Base-by-base conservation (phyloP, 2,329 filamentous ascomycete genomes). In the Paramyrothecium roridum region DNA sequence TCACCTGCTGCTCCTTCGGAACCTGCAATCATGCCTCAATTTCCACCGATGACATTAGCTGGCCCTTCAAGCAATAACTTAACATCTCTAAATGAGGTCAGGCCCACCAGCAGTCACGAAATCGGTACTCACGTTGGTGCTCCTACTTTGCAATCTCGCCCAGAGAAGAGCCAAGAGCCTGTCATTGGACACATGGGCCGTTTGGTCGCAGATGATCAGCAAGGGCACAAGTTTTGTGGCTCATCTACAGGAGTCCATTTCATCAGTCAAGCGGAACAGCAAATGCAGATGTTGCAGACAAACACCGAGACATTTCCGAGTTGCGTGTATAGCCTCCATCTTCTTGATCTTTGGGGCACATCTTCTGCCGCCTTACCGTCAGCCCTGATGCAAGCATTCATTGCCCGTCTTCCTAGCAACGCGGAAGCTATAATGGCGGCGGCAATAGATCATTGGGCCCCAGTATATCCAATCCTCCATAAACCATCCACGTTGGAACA, bases 221-320 rank as follows among this genome's bases (percentile, higher is more conserved):
- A 58, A 19, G 52, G 61, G 3, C 61, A 58, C 34, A 65, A 64
- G 61, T 66, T 66, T 50, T 60, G 56, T 0, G 64, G 63, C 2
- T 66, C 64, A 2, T 62, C 64, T 2, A 66, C 63, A 1, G 64
- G 63, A 3, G 64, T 66, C 7, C 64, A 66, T 40, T 66, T 66
- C 47, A 64, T 65, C 20, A 61, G 58, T 34, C 64, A 66, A 46
- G 61, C 61, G 1, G 63, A 66, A 46, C 63, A 66, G 30, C 62
- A 63, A 21, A 34, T 66, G 11, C 61, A 66, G 17, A 57, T 64
- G 50, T 57, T 59, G 12, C 51, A 56, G 3, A 60, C 65, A 50
- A 57, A 65, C 26, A 62, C 53, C 1, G 63, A 65, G 1, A 54
- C 62, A 1, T 62, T 66, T 13, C 63, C 64, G 2, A 65, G 61